These are phyloP conservation scores for Ecytonucleospora hepatopenaei DNA, from an alignment of 371 early-diverging fungal species.

Conservation along the genomic window DNA sequence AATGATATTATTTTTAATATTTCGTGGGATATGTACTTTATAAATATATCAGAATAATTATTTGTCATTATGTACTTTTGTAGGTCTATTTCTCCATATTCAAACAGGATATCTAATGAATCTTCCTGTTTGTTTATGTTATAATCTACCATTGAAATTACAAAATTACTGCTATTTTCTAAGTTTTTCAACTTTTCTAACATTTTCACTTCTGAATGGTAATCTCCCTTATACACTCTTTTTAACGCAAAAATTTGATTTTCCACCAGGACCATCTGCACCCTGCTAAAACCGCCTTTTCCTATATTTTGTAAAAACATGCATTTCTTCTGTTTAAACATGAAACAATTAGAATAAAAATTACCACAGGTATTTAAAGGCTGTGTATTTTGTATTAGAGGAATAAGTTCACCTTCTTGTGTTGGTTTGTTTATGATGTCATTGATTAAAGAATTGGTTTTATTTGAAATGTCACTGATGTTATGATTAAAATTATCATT, in stretches of 20 bases:
- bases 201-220: conserved; percentile 64
- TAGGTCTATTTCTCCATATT: conserved; percentile 81
- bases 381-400: neutral
- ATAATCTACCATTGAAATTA: conserved; percentile 67
- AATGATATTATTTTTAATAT: conserved; percentile 77
- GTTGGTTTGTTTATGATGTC: conserved; percentile 7
- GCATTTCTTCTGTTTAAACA: conserved; percentile 43
- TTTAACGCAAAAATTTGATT: conserved; percentile 70
- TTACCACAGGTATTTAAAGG: neutral
- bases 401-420: conserved; percentile 6
- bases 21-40: conserved; percentile 55
- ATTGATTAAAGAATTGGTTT: too few species aligned
- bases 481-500: too few species aligned
- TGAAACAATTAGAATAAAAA: too few species aligned
- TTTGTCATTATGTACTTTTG: conserved; percentile 60
- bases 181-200: conserved; percentile 61
- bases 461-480: too few species aligned
- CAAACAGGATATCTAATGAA: conserved; percentile 65
- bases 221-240: conserved; percentile 63
- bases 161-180: conserved; percentile 54
- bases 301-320: conserved; percentile 59
- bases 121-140: conserved; percentile 53
- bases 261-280: conserved; percentile 68
- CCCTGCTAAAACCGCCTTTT: conserved; percentile 72
- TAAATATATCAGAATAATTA: conserved; percentile 9